Percentiles rank a stretch among this genome's conserved stretches.
phyloP scores from a whole-genome alignment of 2,329 filamentous ascomycete species.

The Lasiodiplodia citricola region DNA sequence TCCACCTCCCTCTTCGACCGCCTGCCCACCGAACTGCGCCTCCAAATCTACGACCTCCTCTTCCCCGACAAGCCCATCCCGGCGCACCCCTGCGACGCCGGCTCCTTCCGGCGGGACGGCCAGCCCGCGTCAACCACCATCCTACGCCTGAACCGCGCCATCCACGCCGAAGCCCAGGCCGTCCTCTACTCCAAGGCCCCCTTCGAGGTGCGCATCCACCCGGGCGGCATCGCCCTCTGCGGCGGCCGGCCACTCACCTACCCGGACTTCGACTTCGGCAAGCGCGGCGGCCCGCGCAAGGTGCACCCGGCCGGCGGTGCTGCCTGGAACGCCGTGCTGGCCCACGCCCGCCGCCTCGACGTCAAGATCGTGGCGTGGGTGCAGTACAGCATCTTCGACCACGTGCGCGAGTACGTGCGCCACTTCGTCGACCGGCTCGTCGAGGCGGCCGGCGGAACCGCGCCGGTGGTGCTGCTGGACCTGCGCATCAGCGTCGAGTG shows the following conservation, averaged over 20 bases:
- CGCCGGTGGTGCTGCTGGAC: background rate
- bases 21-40: slow-evolving; percentile 22
- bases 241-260: slow-evolving; percentile 4
- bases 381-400: slow-evolving; percentile 7
- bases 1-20: slow-evolving; percentile 15
- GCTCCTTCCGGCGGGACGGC: slow-evolving; percentile 10
- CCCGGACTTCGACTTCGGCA: slow-evolving; percentile 22
- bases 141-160: slow-evolving; percentile 19
- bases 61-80: slow-evolving; percentile 21
- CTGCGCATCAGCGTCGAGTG: background rate
- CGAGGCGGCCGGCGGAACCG: background rate
- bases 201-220: slow-evolving; percentile 14
- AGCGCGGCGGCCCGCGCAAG: slow-evolving; percentile 15
- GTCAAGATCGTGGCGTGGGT: slow-evolving; percentile 14
- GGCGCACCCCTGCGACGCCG: background rate
- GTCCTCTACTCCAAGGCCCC: slow-evolving; percentile 7
- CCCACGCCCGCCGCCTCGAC: background rate
- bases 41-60: slow-evolving; percentile 26
- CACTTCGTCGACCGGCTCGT: background rate
- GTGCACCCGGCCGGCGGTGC: background rate
- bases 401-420: background rate
- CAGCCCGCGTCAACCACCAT: background rate
- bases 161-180: slow-evolving; percentile 8
- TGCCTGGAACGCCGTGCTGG: background rate
- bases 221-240: slow-evolving; percentile 11